Conservation (phyloP, 371 early-diverging fungal species). For the Cladochytrium tenue region DNA sequence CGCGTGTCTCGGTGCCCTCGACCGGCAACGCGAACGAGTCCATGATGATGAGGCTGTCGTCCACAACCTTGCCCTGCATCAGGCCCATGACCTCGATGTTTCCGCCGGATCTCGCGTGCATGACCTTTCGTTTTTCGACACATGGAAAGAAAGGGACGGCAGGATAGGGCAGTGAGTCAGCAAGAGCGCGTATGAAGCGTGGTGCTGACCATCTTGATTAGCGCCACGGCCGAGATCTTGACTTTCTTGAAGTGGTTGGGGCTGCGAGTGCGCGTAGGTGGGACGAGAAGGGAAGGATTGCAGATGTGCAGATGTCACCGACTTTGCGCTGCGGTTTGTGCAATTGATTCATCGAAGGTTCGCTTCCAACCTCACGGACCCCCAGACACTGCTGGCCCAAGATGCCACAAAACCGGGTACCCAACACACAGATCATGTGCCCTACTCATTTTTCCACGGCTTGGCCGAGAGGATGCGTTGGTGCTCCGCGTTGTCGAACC, state of each 20-base stretch:
- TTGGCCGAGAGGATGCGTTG: constrained; percentile 61
- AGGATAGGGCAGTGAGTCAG: background rate
- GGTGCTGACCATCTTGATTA: constrained; percentile 89
- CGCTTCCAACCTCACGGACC: too few species aligned
- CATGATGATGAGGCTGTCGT: constrained; percentile 86
- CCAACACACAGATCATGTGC: too few species aligned
- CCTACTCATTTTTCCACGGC: constrained; percentile 83
- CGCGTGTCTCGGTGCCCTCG: constrained; percentile 98
- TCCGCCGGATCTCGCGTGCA: constrained; percentile 95
- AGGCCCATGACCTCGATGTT: constrained; percentile 97
- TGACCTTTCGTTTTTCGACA: too few species aligned
- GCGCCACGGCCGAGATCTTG: constrained; percentile 90
- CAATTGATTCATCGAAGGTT: too few species aligned
- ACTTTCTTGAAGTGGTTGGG: constrained; percentile 88
- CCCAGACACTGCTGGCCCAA: too few species aligned
- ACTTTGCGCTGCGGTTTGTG: too few species aligned
- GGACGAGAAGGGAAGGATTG: background rate
- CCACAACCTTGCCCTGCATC: constrained; percentile 91
- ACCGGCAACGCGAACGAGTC: constrained; percentile 97
- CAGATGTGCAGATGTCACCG: too few species aligned
- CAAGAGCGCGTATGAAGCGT: background rate
- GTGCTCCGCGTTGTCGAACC: constrained; percentile 72
- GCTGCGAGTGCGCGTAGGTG: constrained; percentile 45
- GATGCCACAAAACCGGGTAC: too few species aligned
- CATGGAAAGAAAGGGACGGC: too few species aligned